These are phyloP conservation scores for Pulveroboletus frians DNA, from an alignment of 768 basidiomycete genomes.

Conservation along the genomic window DNA sequence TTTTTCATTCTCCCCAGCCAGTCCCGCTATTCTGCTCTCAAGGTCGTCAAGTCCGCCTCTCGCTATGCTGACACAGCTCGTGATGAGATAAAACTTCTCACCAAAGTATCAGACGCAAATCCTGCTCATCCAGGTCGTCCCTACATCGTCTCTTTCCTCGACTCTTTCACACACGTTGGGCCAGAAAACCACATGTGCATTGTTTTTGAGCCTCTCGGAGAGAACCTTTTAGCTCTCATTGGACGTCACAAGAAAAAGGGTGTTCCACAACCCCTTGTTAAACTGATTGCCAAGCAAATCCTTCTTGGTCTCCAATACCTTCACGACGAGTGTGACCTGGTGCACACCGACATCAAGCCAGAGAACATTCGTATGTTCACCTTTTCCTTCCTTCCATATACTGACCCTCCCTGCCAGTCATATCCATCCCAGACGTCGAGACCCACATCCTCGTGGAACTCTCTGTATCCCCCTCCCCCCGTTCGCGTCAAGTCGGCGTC, in stretches of 20 bases:
- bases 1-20: conserved; percentile 40
- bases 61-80: conserved; percentile 95
- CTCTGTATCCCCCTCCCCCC: conserved; percentile 61
- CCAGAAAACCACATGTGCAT: conserved; percentile 85
- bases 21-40: conserved; percentile 80
- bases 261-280: conserved; percentile 76
- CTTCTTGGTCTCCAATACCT: conserved; percentile 87
- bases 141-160: conserved; percentile 85
- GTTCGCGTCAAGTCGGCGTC: conserved; percentile 76
- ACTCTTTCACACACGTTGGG: conserved; percentile 77
- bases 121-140: conserved; percentile 73
- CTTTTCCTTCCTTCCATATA: conserved; percentile 20
- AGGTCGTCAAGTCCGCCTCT: conserved; percentile 91
- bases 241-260: conserved; percentile 80
- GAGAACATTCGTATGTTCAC: conserved; percentile 83
- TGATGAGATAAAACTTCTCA: conserved; percentile 91
- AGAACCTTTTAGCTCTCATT: conserved; percentile 68
- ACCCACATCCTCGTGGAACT: conserved; percentile 67
- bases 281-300: conserved; percentile 80
- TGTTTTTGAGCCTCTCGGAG: conserved; percentile 83
- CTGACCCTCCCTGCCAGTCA: conserved; percentile 44
- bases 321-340: conserved; percentile 87
- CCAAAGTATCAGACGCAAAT: conserved; percentile 64
- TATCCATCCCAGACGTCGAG: conserved; percentile 79
- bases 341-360: conserved; percentile 92